Conservation (phyloP, 306 rosid species). For the Biancaea sappan region DNA sequence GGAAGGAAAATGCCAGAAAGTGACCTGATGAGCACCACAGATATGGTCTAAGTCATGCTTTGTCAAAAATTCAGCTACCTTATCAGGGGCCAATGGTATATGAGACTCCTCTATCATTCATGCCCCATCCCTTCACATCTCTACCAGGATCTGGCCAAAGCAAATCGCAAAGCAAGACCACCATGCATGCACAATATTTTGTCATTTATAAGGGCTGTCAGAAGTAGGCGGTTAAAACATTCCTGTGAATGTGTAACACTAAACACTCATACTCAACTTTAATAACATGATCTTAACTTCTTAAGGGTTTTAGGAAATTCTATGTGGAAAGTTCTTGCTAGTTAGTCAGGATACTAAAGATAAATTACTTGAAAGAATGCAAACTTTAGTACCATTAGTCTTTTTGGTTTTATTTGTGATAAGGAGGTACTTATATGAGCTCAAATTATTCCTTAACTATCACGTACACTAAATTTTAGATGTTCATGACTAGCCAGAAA, state of each 20-base stretch:
- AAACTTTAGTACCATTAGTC: too few relatives aligned
- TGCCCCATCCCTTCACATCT: constrained; percentile 96
- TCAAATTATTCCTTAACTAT: too few relatives aligned
- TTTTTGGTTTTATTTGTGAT: too few relatives aligned
- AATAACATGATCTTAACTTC: too few relatives aligned
- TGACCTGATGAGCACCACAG: constrained; percentile 96
- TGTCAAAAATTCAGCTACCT: constrained; percentile 72
- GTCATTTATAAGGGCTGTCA: constrained; percentile 90
- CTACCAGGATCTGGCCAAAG: constrained; percentile 95
- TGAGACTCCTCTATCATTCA: constrained; percentile 95
- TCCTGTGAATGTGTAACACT: constrained; percentile 81
- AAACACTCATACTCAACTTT: too few relatives aligned
- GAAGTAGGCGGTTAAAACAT: constrained; percentile 87
- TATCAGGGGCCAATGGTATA: constrained; percentile 96
- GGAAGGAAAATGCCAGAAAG: neutral
- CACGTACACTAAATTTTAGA: too few relatives aligned
- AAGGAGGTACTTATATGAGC: too few relatives aligned
- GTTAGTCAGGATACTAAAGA: too few relatives aligned
- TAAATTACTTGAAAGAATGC: too few relatives aligned
- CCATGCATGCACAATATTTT: constrained; percentile 97
- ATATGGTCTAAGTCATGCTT: constrained; percentile 90
- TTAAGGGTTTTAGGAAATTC: too few relatives aligned
- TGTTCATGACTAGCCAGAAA: too few relatives aligned
- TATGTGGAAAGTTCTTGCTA: too few relatives aligned
- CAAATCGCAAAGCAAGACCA: constrained; percentile 95